Evolutionary conservation across 768 basidiomycete species (phyloP).

Genomic region (Leccinum incarnatum): DNA sequence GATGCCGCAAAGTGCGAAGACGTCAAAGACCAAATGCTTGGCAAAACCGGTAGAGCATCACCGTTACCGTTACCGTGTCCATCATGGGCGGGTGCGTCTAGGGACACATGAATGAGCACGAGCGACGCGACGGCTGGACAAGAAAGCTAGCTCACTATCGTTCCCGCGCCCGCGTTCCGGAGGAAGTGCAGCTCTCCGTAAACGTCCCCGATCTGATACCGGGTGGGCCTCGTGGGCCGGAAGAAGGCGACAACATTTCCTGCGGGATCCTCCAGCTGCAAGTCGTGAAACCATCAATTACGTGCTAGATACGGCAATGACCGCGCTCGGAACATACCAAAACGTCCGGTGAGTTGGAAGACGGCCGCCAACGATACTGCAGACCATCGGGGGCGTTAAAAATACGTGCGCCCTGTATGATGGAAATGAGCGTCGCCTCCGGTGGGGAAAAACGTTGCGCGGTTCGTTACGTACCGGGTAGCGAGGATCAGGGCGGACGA

Average conservation of each 20-base stretch:
- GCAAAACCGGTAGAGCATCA: slow-evolving; percentile 84
- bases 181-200: slow-evolving; percentile 84
- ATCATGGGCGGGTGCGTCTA: slow-evolving; percentile 88
- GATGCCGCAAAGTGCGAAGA: slow-evolving; percentile 19
- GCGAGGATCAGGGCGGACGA: slow-evolving; percentile 67
- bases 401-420: slow-evolving; percentile 54
- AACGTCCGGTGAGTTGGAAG: slow-evolving; percentile 53
- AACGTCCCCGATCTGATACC: slow-evolving; percentile 84
- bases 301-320: not conserved
- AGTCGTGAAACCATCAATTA: slow-evolving; percentile 6
- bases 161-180: slow-evolving; percentile 74
- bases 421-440: slow-evolving; percentile 13
- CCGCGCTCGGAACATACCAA: slow-evolving; percentile 43
- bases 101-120: slow-evolving; percentile 23
- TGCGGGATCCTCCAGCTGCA: slow-evolving; percentile 69
- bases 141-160: slow-evolving; percentile 54
- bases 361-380: slow-evolving; percentile 79
- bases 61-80: slow-evolving; percentile 83
- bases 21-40: slow-evolving; percentile 46
- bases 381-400: slow-evolving; percentile 84
- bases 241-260: slow-evolving; percentile 75
- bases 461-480: slow-evolving; percentile 48
- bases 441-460: slow-evolving; percentile 3
- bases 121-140: slow-evolving; percentile 20
- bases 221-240: slow-evolving; percentile 71